These are phyloP conservation scores for Cyberlindnera mycetangii DNA, from an alignment of 805 yeast genomes.

Conservation along the genomic window DNA sequence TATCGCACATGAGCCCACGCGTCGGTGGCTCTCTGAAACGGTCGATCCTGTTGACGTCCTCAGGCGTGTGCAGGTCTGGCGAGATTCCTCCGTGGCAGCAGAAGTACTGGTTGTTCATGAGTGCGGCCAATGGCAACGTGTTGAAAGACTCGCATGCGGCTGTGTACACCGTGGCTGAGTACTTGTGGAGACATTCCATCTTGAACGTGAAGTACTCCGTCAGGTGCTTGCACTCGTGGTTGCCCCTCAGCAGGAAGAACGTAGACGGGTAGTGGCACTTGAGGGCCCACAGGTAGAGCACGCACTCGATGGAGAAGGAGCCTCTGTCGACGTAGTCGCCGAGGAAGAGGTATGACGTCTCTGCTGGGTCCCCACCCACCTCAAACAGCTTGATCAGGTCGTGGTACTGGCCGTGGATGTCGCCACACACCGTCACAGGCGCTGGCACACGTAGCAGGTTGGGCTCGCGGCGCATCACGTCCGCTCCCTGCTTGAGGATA, in stretches of 20 bases:
- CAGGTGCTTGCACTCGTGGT: slow-evolving; percentile 91
- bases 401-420: slow-evolving; percentile 93
- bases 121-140: slow-evolving; percentile 86
- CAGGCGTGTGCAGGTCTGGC: slow-evolving; percentile 70
- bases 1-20: slow-evolving; percentile 88
- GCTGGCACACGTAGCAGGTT: slow-evolving; percentile 80
- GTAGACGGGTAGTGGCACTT: slow-evolving; percentile 73
- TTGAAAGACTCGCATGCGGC: slow-evolving; percentile 77
- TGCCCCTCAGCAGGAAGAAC: slow-evolving; percentile 84
- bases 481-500: slow-evolving; percentile 65
- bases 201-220: slow-evolving; percentile 93
- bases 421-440: slow-evolving; percentile 96
- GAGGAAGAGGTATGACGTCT: slow-evolving; percentile 75
- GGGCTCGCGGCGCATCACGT: slow-evolving; percentile 65
- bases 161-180: slow-evolving; percentile 61
- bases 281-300: slow-evolving; percentile 71
- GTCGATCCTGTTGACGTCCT: slow-evolving; percentile 66
- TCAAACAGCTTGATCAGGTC: slow-evolving; percentile 89
- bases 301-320: slow-evolving; percentile 79
- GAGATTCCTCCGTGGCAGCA: slow-evolving; percentile 97
- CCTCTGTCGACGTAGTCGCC: slow-evolving; percentile 98
- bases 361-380: slow-evolving; percentile 84
- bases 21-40: slow-evolving; percentile 93
- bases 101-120: slow-evolving; percentile 90
- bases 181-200: slow-evolving; percentile 85